These are phyloP conservation scores for Tardiomyces digboiensis DNA, from an alignment of 1,139 yeast genomes.

Conservation along the genomic window DNA sequence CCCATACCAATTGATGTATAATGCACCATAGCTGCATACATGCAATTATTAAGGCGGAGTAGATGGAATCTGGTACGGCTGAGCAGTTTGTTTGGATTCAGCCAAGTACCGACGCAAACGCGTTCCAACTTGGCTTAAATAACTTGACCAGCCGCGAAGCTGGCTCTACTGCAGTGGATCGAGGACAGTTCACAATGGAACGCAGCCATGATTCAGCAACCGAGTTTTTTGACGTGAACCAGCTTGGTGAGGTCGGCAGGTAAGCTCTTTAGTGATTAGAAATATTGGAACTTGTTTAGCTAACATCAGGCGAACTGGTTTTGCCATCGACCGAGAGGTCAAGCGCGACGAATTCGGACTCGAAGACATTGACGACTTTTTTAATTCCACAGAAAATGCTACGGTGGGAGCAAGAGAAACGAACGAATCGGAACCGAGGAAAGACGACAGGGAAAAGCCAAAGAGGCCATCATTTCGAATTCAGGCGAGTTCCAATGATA, in stretches of 20 bases:
- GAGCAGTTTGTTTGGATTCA: too few species aligned
- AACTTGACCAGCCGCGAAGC: too few species aligned
- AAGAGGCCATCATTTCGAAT: constrained; percentile 1
- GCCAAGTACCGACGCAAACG: too few species aligned
- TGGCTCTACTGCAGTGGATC: too few species aligned
- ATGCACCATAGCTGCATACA: too few species aligned
- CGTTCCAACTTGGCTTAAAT: too few species aligned
- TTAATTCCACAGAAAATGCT: constrained; percentile 26
- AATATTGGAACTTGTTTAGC: background rate
- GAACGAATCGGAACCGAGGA: background rate
- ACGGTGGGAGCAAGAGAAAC: constrained; percentile 1
- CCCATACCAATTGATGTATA: too few species aligned
- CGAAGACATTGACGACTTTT: constrained; percentile 76
- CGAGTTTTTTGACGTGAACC: constrained; percentile 13
- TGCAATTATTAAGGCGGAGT: too few species aligned
- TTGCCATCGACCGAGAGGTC: constrained; percentile 41
- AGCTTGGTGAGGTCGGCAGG: constrained; percentile 16
- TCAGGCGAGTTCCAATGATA: constrained; percentile 2
- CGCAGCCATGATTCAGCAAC: background rate
- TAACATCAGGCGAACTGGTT: constrained; percentile 33
- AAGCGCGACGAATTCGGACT: constrained; percentile 58
- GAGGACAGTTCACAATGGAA: background rate
- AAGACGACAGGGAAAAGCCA: constrained; percentile 2
- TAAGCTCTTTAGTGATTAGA: constrained; percentile 4
- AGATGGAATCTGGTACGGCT: too few species aligned